Evolutionary conservation across 2,329 filamentous ascomycete species (phyloP).

Genomic region (Samsoniella hepiali): DNA sequence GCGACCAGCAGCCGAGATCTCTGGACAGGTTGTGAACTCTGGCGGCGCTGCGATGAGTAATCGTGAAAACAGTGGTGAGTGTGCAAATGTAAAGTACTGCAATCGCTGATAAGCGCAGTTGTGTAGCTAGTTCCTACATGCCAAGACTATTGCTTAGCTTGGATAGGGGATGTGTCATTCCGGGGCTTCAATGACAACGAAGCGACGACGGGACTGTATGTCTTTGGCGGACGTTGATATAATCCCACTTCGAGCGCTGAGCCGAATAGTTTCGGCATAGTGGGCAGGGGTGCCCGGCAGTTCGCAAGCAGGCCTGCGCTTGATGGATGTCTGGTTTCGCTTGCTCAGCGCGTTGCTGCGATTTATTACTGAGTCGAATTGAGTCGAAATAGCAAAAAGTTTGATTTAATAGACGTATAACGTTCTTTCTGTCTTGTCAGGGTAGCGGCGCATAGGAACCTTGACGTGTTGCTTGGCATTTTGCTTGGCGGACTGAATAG

Average conservation of each 20-base stretch:
- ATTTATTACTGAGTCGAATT: no score
- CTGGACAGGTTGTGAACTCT: background rate
- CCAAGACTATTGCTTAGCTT: background rate
- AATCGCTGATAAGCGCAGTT: background rate
- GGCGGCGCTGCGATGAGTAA: background rate
- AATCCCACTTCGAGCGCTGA: background rate
- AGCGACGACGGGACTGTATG: background rate
- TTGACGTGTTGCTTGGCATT: background rate
- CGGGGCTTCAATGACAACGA: background rate
- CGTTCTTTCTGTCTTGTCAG: background rate
- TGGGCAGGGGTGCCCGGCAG: background rate
- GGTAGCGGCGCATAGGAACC: no score
- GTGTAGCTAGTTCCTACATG: background rate
- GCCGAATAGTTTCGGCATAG: conserved; percentile 12
- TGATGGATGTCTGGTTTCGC: background rate
- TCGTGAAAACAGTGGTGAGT: background rate
- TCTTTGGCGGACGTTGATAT: background rate
- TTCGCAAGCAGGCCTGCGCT: background rate
- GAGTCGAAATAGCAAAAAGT: no score
- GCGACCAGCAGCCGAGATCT: background rate
- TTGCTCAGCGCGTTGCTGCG: background rate
- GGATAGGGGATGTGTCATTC: background rate
- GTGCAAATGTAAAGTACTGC: background rate
- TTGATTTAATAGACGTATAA: no score
- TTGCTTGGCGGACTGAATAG: no score